Evolutionary conservation across 345 rosid genomes (phyloP).

Genomic region (Salix suchowensis): DNA sequence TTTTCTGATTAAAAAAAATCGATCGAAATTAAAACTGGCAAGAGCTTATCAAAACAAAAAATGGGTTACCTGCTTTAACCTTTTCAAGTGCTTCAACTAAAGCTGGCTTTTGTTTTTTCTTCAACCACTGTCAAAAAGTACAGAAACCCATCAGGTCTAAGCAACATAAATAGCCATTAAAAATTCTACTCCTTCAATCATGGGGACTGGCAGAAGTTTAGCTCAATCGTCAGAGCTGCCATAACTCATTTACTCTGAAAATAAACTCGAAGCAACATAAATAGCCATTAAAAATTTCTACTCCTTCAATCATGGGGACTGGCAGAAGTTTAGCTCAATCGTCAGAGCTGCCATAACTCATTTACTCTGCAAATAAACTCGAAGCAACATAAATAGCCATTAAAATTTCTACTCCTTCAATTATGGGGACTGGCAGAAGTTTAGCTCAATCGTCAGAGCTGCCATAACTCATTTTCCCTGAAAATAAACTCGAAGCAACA

Average conservation of each 20-base stretch:
- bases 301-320: background rate
- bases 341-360: background rate
- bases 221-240: background rate
- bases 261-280: background rate
- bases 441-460: too few species aligned
- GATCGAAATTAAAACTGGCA: background rate
- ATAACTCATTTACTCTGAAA: background rate
- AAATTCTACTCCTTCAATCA: background rate
- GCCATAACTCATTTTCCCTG: too few species aligned
- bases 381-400: too few species aligned
- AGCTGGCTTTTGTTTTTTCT: slow-evolving; percentile 58
- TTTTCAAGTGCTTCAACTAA: slow-evolving; percentile 85
- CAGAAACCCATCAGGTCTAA: background rate
- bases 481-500: background rate
- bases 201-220: background rate
- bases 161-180: background rate
- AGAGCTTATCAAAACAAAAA: background rate
- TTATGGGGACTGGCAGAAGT: too few species aligned
- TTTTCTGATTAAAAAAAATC: background rate
- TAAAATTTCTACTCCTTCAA: too few species aligned
- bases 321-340: background rate
- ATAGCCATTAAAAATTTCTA: background rate
- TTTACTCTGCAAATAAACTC: background rate
- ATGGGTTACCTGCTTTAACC: slow-evolving; percentile 65
- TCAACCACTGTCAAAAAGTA: slow-evolving; percentile 52